Base-by-base conservation (phyloP, 371 early-diverging fungal genomes). In the Syncephalis plumigaleata region DNA sequence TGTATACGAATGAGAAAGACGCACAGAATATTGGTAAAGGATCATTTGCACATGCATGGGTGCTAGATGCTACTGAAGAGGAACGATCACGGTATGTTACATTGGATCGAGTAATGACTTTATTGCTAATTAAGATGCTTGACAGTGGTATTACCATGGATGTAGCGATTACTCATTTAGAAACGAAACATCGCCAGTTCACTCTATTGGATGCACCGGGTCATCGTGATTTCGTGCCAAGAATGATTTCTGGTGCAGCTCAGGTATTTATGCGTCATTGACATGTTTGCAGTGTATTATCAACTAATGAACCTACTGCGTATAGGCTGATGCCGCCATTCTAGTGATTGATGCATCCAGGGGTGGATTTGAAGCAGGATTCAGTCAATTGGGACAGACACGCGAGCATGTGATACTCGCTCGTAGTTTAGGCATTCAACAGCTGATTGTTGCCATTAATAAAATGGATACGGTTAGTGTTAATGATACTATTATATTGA, bases 311-410 rank as follows among this genome's bases (percentile, higher is more conserved):
- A 27, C 22, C 7, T 26, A 26, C 16, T 50, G n/a, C n/a, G 13
- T 7, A 17, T 54, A n/a, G 22, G 99, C 83, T 52, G 95, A 94
- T 64, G 84, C 84, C 63, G 98, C 92, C 64, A 80, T 99, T 59
- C 80, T 99, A 53, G 88, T 98, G 55, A 85, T 98, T 67, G 89
- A 91, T 64, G 89, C 87, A 56, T 81, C 82, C 66, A 71, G 65
- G 53, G 94, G 92, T 75, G 98, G 96, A 73, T 98, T 98, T 83
- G 91, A 93, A 71, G 88, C 95, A 66, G 98, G 95, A 87, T 90
- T 91, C 66, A 86, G 87, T 79, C 87, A 89, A 79, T 89, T 88
- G 63, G 99, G 99, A 56, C 98, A 97, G 73, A 98, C 98, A 70
- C 91, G 96, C 74, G 97, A 98, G 77, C 99, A 98, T 85, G 92